Evolutionary conservation across 345 rosid species (phyloP), one percentile per base, ranked within the genome.

Genomic region (Gossypium thurberi): DNA sequence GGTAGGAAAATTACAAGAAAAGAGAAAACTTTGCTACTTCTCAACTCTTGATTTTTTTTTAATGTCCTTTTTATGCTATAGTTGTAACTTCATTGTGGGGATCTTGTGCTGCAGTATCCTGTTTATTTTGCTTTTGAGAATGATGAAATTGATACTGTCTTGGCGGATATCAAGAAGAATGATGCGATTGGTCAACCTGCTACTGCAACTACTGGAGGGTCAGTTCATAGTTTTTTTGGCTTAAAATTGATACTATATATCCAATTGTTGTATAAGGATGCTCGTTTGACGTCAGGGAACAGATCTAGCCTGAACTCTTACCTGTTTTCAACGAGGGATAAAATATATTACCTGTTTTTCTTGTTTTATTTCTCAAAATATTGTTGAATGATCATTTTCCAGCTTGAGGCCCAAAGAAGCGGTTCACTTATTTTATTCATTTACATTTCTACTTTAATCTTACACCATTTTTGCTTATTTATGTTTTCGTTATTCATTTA

Each of bases 171-270:
- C 67, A 88, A 89, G 89, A 91, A 84, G 78, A 86, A 81, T 87
- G 99, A 95, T 79, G 91, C 81, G 20, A 84, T 84, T 76, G 97
- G 99, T 80, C 99, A 88, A 78, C 92, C 91, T 65, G 97, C 98
- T 77, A 88, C 98, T 74, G 97, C 99, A n/a, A 95, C 97, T 17
- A 88, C 97, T 5, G 98, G 98, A 79, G 97, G 99, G 99, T 95
- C 75, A 84, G 98, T 90, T 61, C 56, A 67, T 69, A 51, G 61
- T 74, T 48, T 48, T 48, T n/a, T 25, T 7, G 60, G 58, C 7
- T 76, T 3, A 8, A 15, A 53, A 66, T 7, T 71, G 57, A 18
- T 7, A 8, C 23, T 53, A 9, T 18, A 8, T 11, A 10, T 33
- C 37, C 10, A 51, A 33, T 20, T 33, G n/a, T 52, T 52, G 13